These are phyloP conservation scores for Castanea crenata DNA, from an alignment of 306 rosid genomes.

Conservation along the genomic window DNA sequence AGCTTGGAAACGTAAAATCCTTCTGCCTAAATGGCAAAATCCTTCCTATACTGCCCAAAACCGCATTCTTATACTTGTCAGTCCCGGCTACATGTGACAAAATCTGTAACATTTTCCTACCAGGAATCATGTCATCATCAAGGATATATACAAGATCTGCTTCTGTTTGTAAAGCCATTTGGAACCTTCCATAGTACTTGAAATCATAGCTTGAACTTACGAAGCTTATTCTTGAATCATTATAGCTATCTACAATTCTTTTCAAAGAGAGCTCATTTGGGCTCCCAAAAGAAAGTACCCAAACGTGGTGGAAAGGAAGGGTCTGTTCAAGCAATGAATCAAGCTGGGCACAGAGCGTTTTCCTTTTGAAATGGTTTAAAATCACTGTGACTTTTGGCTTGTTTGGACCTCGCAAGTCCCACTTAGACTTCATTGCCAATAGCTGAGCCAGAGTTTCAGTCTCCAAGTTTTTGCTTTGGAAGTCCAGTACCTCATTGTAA, in stretches of 20 bases:
- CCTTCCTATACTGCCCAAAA: slow-evolving; percentile 92
- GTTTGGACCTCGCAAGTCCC: slow-evolving; percentile 55
- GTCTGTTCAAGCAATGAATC: slow-evolving; percentile 78
- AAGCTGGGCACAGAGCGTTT: slow-evolving; percentile 84
- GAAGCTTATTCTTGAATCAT: slow-evolving; percentile 79
- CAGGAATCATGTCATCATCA: slow-evolving; percentile 97
- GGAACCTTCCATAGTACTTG: slow-evolving; percentile 97
- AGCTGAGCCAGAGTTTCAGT: slow-evolving; percentile 71
- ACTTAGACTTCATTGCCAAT: slow-evolving; percentile 78
- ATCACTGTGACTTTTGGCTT: slow-evolving; percentile 74
- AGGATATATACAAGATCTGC: slow-evolving; percentile 78
- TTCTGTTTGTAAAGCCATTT: slow-evolving; percentile 87
- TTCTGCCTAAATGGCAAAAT: slow-evolving; percentile 89
- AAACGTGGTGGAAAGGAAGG: slow-evolving; percentile 83
- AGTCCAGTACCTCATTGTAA: slow-evolving; percentile 60
- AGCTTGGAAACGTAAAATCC: slow-evolving; percentile 91
- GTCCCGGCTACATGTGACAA: slow-evolving; percentile 86
- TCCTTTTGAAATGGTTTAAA: slow-evolving; percentile 91
- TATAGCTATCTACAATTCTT: slow-evolving; percentile 85
- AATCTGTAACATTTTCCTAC: slow-evolving; percentile 87
- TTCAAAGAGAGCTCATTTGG: slow-evolving; percentile 75
- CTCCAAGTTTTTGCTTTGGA: slow-evolving; percentile 53
- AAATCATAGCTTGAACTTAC: slow-evolving; percentile 85
- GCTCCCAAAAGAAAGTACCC: slow-evolving; percentile 98
- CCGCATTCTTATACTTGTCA: slow-evolving; percentile 72